These are phyloP conservation scores for Acephala macrosclerotiorum DNA, from an alignment of 2,329 filamentous ascomycete species.

Conservation along the genomic window DNA sequence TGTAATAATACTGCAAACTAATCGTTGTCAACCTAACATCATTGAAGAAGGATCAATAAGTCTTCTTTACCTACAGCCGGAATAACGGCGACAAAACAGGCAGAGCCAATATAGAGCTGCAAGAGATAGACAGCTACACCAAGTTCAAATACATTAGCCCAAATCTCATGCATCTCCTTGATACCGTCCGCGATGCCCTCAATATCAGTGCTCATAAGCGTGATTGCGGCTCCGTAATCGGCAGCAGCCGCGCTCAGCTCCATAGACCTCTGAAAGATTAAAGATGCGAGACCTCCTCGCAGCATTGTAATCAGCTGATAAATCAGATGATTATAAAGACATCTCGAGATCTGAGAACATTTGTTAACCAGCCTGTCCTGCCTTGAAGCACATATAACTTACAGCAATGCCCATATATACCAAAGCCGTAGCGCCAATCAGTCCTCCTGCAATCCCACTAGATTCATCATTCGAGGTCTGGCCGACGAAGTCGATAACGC, in stretches of 20 bases:
- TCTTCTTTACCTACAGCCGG: not conserved
- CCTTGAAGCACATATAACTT: not conserved
- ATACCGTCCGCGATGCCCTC: not conserved
- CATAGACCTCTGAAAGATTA: not conserved
- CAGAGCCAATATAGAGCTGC: not conserved
- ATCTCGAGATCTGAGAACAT: no score
- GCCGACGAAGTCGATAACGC: not conserved
- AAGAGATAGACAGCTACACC: not conserved
- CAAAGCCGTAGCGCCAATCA: not conserved
- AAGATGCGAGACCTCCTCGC: not conserved
- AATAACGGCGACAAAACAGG: not conserved
- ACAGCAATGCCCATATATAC: not conserved
- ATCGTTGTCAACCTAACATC: no score
- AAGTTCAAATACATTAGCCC: not conserved
- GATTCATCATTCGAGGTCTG: not conserved
- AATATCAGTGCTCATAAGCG: not conserved
- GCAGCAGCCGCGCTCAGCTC: not conserved
- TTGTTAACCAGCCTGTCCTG: no score
- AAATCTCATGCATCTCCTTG: not conserved
- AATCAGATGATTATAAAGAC: not conserved
- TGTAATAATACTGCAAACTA: no score
- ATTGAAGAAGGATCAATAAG: no score
- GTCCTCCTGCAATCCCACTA: not conserved
- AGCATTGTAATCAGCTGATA: slow-evolving; percentile 1
- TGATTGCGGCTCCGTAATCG: not conserved